These are phyloP conservation scores for Selaginella tamariscina DNA, from an alignment of 75 land plant genomes.

Conservation along the genomic window DNA sequence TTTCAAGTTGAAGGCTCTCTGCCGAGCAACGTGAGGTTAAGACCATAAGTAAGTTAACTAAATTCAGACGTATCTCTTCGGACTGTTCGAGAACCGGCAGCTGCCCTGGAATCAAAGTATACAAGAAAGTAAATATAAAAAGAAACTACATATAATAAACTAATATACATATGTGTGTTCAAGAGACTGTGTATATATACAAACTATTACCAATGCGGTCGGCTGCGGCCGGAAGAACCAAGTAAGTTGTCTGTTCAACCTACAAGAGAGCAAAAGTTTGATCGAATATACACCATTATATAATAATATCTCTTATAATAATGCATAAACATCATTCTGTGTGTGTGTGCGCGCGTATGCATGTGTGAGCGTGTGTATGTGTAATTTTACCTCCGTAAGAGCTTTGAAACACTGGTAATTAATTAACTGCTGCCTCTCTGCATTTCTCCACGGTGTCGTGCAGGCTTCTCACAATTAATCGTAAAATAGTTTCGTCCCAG, in stretches of 20 bases:
- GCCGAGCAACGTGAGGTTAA: conserved; percentile 21
- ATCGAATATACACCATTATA: conserved; percentile 12
- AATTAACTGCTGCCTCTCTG: conserved; percentile 24
- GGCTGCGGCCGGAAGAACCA: conserved; percentile 22
- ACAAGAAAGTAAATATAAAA: neutral
- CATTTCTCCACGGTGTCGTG: conserved; percentile 26
- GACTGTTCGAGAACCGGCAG: conserved; percentile 28
- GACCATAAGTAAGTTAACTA: conserved; percentile 13
- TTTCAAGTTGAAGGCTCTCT: conserved; percentile 5
- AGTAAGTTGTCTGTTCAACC: conserved; percentile 25
- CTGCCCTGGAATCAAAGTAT: conserved; percentile 22
- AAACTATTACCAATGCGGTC: conserved; percentile 29
- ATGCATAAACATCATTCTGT: no score
- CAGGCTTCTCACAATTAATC: conserved; percentile 14
- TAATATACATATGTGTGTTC: no score
- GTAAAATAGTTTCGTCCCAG: conserved; percentile 26
- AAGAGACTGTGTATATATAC: no score
- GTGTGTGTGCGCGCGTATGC: no score
- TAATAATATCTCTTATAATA: no score
- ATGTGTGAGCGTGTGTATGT: no score
- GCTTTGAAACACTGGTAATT: conserved; percentile 14
- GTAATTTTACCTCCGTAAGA: conserved; percentile 24
- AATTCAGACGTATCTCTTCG: conserved; percentile 30
- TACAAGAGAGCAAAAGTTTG: neutral
- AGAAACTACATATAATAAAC: conserved; percentile 1